Evolutionary conservation across 2,329 filamentous ascomycete species (phyloP).

Genomic region (Aspergillus nomiae): DNA sequence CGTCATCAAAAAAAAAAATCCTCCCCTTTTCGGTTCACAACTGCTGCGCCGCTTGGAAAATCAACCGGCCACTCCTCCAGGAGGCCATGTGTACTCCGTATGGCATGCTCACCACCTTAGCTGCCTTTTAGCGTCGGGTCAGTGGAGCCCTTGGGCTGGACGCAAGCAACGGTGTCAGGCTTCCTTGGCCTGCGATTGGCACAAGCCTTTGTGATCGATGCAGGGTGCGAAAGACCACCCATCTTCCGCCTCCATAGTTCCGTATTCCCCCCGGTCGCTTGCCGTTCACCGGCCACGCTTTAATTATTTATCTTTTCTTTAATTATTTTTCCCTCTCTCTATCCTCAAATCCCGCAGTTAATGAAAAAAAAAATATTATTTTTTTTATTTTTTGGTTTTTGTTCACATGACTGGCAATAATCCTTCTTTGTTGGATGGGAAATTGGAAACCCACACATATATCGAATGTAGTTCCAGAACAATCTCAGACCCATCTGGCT

Average conservation of each 20-base stretch:
- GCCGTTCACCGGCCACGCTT: conserved; percentile 13
- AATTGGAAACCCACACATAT: neutral
- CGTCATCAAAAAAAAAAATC: conserved; percentile 14
- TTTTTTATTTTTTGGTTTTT: neutral
- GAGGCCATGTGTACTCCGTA: conserved; percentile 10
- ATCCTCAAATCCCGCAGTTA: neutral
- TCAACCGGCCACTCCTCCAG: conserved; percentile 5
- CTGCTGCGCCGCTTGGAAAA: neutral
- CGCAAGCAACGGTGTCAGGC: conserved; percentile 21
- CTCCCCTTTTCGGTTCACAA: conserved; percentile 7
- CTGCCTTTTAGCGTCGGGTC: conserved; percentile 16
- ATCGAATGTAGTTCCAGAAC: conserved; percentile 10
- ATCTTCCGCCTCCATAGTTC: conserved; percentile 17
- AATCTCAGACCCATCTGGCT: neutral
- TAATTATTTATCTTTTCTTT: neutral
- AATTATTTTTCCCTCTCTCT: neutral
- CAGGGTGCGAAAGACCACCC: conserved; percentile 24
- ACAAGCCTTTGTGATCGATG: conserved; percentile 25
- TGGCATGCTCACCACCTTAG: conserved; percentile 20
- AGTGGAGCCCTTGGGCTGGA: conserved; percentile 18
- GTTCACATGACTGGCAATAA: conserved; percentile 1
- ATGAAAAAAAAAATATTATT: neutral
- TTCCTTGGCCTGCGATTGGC: conserved; percentile 16
- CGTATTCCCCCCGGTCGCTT: conserved; percentile 19
- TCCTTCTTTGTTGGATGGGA: neutral